phyloP scores from a whole-genome alignment of 345 rosid species.

The Boechera divaricarpa region DNA sequence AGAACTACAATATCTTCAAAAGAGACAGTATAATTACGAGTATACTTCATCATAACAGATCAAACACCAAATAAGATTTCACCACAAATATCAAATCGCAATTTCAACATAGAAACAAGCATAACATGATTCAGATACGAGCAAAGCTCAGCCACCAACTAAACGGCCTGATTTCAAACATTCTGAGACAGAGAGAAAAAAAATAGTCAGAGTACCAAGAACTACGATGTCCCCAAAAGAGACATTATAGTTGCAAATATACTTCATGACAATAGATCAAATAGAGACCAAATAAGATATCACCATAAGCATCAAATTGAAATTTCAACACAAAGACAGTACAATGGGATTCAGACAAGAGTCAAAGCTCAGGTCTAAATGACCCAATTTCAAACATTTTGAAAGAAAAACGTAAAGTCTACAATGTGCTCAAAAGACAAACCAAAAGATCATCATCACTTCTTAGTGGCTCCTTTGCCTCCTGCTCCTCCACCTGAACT shows the following conservation, averaged over 20 bases:
- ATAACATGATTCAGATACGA: not conserved
- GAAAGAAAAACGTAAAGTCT: slow-evolving; percentile 9
- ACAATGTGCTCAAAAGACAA: not conserved
- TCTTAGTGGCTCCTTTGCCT: slow-evolving; percentile 50
- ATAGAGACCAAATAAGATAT: slow-evolving; percentile 10
- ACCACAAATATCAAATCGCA: slow-evolving; percentile 23
- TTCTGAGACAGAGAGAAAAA: no score
- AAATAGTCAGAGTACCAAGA: no score
- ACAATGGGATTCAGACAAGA: not conserved
- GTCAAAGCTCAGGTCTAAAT: not conserved
- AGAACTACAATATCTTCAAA: not conserved
- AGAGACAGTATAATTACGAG: not conserved
- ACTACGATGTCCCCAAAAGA: no score
- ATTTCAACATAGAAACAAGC: not conserved
- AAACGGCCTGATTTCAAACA: no score
- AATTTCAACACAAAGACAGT: not conserved
- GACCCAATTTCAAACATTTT: slow-evolving; percentile 11
- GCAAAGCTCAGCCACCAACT: not conserved
- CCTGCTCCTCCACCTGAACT: slow-evolving; percentile 45
- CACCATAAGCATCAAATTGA: slow-evolving; percentile 24
- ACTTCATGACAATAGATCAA: slow-evolving; percentile 4
- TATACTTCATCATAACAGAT: not conserved
- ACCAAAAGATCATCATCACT: slow-evolving; percentile 30
- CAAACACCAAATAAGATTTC: slow-evolving; percentile 10
- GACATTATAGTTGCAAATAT: not conserved